These are phyloP conservation scores for Bombardia bombarda DNA, from an alignment of 495 filamentous ascomycete species.

Conservation along the genomic window DNA sequence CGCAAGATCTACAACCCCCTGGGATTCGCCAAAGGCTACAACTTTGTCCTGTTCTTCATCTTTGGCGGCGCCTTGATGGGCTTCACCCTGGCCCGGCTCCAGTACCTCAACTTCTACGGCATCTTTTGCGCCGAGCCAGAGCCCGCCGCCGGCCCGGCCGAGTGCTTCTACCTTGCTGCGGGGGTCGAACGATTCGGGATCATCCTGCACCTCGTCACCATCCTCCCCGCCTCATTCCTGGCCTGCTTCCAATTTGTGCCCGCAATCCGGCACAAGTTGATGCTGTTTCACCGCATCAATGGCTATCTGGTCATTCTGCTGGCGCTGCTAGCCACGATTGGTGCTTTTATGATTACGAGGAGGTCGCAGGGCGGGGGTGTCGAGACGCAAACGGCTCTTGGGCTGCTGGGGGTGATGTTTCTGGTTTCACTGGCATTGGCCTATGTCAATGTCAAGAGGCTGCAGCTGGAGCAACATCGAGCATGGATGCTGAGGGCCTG, in stretches of 20 bases:
- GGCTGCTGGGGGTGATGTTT: slow-evolving; percentile 29
- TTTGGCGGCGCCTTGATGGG: slow-evolving; percentile 25
- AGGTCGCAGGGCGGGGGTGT: slow-evolving; percentile 38
- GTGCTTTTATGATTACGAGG: slow-evolving; percentile 36
- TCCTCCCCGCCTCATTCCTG: slow-evolving; percentile 42
- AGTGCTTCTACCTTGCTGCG: slow-evolving; percentile 38
- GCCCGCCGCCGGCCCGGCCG: slow-evolving; percentile 1
- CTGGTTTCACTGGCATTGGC: slow-evolving; percentile 28
- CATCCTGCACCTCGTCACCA: slow-evolving; percentile 36
- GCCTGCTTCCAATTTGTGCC: slow-evolving; percentile 45
- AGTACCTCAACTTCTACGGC: slow-evolving; percentile 26
- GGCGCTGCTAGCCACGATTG: slow-evolving; percentile 29
- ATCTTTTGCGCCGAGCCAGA: slow-evolving; percentile 8
- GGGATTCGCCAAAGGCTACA: slow-evolving; percentile 30
- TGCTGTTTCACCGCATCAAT: slow-evolving; percentile 44
- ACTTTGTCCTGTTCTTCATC: slow-evolving; percentile 30
- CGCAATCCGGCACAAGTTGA: slow-evolving; percentile 35
- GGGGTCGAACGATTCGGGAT: slow-evolving; percentile 35
- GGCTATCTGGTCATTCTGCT: slow-evolving; percentile 45
- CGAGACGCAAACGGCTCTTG: slow-evolving; percentile 28
- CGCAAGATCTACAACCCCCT: slow-evolving; percentile 18
- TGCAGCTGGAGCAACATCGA: slow-evolving; percentile 50
- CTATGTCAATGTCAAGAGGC: slow-evolving; percentile 43
- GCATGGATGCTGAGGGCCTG: slow-evolving; percentile 50
- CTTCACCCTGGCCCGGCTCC: slow-evolving; percentile 28